phyloP scores from a whole-genome alignment of 768 basidiomycete species.

The Candolleomyces aberdarensis region DNA sequence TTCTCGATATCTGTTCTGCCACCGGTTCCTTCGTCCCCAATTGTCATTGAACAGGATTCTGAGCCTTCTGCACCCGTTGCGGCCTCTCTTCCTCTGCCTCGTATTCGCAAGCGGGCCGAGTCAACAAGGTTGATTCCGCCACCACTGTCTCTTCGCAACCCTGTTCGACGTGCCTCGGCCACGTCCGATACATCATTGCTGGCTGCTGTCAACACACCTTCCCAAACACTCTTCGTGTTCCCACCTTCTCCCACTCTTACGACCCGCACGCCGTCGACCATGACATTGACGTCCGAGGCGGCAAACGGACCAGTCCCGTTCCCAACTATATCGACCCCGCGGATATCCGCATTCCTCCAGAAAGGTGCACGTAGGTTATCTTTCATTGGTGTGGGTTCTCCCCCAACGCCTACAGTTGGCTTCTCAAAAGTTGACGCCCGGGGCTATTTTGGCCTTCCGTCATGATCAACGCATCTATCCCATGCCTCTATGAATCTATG shows the following conservation, averaged over 20 bases:
- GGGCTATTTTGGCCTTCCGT: conserved; percentile 67
- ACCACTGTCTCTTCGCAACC: conserved; percentile 50
- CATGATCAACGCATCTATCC: background rate
- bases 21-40: conserved; percentile 72
- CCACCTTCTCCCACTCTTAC: conserved; percentile 68
- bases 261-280: conserved; percentile 71
- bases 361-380: conserved; percentile 63
- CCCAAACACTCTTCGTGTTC: conserved; percentile 85
- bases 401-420: conserved; percentile 74
- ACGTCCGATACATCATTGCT: conserved; percentile 21
- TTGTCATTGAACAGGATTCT: conserved; percentile 30
- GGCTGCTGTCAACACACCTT: conserved; percentile 48
- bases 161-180: conserved; percentile 29
- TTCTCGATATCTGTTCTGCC: conserved; percentile 59
- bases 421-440: conserved; percentile 82
- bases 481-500: conserved; percentile 1
- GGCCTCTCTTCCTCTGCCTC: conserved; percentile 8
- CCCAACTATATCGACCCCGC: conserved; percentile 61
- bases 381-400: conserved; percentile 67
- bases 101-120: conserved; percentile 42
- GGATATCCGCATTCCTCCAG: conserved; percentile 63
- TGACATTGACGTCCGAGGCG: conserved; percentile 71
- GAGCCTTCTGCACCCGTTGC: conserved; percentile 1
- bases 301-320: conserved; percentile 44
- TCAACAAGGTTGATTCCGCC: conserved; percentile 55